A percentile compares a stretch with the other conserved stretches of the same genome.
Evolutionary conservation across 2,329 filamentous ascomycete genomes (phyloP).

Genomic region (Aspergillus caelatus): DNA sequence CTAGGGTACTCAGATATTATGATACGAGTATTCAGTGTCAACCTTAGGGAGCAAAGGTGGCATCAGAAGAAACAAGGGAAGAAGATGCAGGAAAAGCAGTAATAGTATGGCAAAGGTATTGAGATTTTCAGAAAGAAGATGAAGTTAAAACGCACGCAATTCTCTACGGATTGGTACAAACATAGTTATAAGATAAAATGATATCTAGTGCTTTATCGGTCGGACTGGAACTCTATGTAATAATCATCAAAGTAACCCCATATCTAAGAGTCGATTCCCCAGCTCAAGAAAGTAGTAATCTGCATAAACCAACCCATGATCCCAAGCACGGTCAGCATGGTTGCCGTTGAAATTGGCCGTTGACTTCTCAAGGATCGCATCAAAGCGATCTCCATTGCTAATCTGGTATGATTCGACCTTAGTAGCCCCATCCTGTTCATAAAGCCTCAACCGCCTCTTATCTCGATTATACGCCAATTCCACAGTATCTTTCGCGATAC

Average conservation of each 20-base stretch:
- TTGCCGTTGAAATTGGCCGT: constrained; percentile 44
- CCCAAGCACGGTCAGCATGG: constrained; percentile 37
- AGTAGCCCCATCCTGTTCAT: background rate
- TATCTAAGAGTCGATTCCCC: constrained; percentile 43
- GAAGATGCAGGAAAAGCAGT: no score
- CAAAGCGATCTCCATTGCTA: constrained; percentile 31
- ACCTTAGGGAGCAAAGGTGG: no score
- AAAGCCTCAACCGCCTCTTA: background rate
- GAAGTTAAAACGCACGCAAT: no score
- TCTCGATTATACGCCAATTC: background rate
- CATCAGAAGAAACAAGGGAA: no score
- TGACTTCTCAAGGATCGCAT: constrained; percentile 41
- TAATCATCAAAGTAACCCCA: constrained; percentile 16
- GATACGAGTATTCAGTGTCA: no score
- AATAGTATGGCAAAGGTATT: no score
- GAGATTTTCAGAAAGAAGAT: no score
- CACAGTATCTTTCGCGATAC: constrained; percentile 17
- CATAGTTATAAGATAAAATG: background rate
- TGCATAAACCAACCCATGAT: constrained; percentile 48
- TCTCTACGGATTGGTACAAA: background rate
- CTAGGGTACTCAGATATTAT: no score
- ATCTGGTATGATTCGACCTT: constrained; percentile 5
- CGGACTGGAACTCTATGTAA: background rate
- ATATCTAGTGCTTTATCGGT: background rate
- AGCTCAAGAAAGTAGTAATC: constrained; percentile 48